Conservation (phyloP, 2,329 filamentous ascomycete genomes). For the Arthrocladium fulminans region DNA sequence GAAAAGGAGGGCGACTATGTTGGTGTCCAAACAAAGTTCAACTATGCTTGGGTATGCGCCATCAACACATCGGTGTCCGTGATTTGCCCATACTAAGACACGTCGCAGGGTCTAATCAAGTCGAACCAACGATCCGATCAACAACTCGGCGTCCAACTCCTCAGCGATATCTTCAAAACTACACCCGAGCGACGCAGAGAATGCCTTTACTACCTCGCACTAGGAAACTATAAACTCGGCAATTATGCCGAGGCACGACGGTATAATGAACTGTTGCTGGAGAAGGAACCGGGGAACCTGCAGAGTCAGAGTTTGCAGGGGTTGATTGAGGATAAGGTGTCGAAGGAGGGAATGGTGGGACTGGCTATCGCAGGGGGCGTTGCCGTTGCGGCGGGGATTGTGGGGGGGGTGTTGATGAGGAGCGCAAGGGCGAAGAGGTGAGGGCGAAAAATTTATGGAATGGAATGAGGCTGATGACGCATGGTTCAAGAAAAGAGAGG, state of each 20-base stretch:
- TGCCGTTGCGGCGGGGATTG: conserved; percentile 83
- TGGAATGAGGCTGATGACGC: neutral
- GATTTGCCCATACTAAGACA: neutral
- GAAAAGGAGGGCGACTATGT: conserved; percentile 97
- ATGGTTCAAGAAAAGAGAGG: too few species aligned
- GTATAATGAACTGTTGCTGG: conserved; percentile 87
- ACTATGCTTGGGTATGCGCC: conserved; percentile 83
- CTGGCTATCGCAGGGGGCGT: conserved; percentile 91
- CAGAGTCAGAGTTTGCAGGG: conserved; percentile 79
- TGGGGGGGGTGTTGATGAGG: conserved; percentile 77
- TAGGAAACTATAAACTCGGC: conserved; percentile 96
- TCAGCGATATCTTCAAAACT: conserved; percentile 92
- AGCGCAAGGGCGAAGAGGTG: conserved; percentile 45
- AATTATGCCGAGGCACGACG: conserved; percentile 91
- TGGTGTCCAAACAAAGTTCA: conserved; percentile 97
- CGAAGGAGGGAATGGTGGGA: conserved; percentile 85
- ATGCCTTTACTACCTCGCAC: conserved; percentile 94
- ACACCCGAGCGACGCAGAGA: conserved; percentile 88
- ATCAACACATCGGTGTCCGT: neutral
- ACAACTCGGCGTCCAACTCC: conserved; percentile 84
- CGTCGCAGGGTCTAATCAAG: conserved; percentile 77
- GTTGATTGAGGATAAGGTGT: conserved; percentile 92
- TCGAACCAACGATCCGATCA: conserved; percentile 75
- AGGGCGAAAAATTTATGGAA: neutral
- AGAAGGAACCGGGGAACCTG: conserved; percentile 83